Conservation (phyloP, 345 rosid genomes). For the Acer saccharum region DNA sequence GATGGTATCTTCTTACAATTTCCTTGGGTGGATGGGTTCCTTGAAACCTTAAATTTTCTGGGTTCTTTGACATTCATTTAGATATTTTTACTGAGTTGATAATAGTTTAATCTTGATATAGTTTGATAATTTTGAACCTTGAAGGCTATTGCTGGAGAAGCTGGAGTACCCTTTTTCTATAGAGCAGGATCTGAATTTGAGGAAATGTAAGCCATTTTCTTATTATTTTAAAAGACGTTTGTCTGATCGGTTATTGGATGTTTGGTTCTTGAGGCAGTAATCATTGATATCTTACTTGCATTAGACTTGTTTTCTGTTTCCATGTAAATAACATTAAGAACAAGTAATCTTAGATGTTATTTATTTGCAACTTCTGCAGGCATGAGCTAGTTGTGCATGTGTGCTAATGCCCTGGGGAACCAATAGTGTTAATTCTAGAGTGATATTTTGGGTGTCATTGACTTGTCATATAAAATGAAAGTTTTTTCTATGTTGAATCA, state of each 20-base stretch:
- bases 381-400: neutral
- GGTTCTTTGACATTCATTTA: constrained; percentile 4
- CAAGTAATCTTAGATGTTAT: neutral
- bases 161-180: constrained; percentile 98
- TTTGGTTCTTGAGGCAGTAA: neutral
- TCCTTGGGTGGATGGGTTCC: neutral
- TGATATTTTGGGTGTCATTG: neutral
- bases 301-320: neutral
- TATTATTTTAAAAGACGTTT: neutral
- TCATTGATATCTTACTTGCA: neutral
- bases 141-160: constrained; percentile 99
- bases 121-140: constrained; percentile 24
- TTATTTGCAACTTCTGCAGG: neutral
- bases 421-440: neutral
- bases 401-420: neutral
- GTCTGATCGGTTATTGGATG: neutral
- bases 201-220: constrained; percentile 77
- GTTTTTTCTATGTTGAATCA: constrained; percentile 7
- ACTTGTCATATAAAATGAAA: neutral
- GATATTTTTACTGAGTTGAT: neutral
- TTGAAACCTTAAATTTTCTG: constrained; percentile 3
- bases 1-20: neutral
- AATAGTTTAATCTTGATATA: constrained; percentile 16
- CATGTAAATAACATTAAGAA: neutral
- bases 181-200: constrained; percentile 99